Percentiles rank a stretch among this genome's conserved stretches.
Evolutionary conservation across 176 grass and related monocot genomes (phyloP).

Genomic region (Eleusine coracana): DNA sequence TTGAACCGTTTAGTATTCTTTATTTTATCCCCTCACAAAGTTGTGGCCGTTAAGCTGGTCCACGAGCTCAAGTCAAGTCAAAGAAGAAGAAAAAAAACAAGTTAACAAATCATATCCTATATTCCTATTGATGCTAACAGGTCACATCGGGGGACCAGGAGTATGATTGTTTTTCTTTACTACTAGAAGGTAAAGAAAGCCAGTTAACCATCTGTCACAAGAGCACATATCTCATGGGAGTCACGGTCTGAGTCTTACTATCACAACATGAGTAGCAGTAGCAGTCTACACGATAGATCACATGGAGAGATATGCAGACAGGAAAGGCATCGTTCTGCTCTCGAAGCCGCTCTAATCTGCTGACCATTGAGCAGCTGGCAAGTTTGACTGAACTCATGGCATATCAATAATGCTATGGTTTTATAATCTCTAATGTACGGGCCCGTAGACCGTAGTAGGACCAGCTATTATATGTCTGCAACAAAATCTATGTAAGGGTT

Average conservation of each 20-base stretch:
- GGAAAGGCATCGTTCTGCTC: background rate
- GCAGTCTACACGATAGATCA: background rate
- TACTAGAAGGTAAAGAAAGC: conserved; percentile 1
- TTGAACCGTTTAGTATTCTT: background rate
- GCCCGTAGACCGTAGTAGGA: background rate
- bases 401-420: background rate
- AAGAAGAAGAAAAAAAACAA: background rate
- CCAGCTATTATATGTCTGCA: background rate
- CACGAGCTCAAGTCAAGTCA: conserved; percentile 34
- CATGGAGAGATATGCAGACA: background rate
- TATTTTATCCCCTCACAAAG: background rate
- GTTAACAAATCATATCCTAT: conserved; percentile 16
- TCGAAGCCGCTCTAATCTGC: background rate
- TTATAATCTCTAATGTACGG: background rate
- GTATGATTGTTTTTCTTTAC: background rate
- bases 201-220: background rate
- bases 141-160: background rate
- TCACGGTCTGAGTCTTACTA: conserved; percentile 6
- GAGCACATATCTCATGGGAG: background rate
- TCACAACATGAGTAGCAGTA: no score
- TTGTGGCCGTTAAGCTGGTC: background rate
- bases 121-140: no score
- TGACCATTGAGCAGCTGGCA: background rate
- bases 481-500: background rate
- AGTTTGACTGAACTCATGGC: conserved; percentile 30